phyloP scores from a whole-genome alignment of 805 yeast genomes.

The Saccharomycopsis synnaedendra region DNA sequence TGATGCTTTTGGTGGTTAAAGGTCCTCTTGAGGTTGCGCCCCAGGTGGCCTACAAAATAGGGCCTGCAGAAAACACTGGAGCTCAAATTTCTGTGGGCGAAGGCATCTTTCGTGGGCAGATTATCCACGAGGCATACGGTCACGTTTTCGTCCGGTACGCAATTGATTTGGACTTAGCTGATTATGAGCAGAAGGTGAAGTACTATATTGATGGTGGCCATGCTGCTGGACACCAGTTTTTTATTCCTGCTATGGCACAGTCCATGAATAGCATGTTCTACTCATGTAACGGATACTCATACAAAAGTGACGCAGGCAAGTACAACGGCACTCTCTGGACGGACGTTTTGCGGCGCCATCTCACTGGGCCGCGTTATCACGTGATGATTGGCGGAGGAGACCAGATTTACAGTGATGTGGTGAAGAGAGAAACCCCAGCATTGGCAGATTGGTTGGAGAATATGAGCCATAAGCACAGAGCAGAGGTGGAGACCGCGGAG shows the following conservation, averaged over 20 bases:
- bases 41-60: constrained; percentile 22
- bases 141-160: constrained; percentile 56
- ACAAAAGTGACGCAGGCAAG: constrained; percentile 48
- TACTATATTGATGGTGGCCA: constrained; percentile 43
- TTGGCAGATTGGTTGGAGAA: constrained; percentile 55
- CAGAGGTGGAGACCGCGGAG: constrained; percentile 29
- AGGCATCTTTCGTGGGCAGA: constrained; percentile 39
- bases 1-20: constrained; percentile 53
- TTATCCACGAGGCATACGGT: constrained; percentile 33
- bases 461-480: constrained; percentile 33
- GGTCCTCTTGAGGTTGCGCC: constrained; percentile 26
- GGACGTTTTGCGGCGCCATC: constrained; percentile 67
- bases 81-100: constrained; percentile 15
- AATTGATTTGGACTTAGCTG: constrained; percentile 36
- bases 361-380: constrained; percentile 48
- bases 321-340: constrained; percentile 77
- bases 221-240: constrained; percentile 45
- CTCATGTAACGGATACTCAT: constrained; percentile 87
- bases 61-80: constrained; percentile 23
- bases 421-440: constrained; percentile 42
- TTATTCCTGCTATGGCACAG: constrained; percentile 47
- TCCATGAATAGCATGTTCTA: constrained; percentile 75
- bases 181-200: constrained; percentile 49
- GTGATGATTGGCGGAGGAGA: constrained; percentile 98
- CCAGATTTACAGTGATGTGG: constrained; percentile 81